A percentile compares a stretch with the other conserved stretches of the same genome.
Conservation (phyloP, 164 flowering plant genomes). For the Chloranthus sessilifolius region DNA sequence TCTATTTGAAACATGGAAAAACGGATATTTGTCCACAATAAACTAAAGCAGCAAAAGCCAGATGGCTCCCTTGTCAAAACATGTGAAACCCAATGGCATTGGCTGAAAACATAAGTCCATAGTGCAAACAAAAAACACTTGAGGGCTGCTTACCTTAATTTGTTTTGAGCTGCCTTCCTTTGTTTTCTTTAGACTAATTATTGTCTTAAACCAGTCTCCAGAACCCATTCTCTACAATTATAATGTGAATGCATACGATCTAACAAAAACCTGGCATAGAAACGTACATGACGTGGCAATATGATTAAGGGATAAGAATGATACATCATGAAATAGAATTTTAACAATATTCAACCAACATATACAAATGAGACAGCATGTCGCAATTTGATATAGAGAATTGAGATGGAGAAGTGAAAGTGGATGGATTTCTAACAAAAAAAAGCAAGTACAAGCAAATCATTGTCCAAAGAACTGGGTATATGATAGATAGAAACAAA, state of each 20-base stretch:
- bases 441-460: too few species aligned
- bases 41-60: not conserved
- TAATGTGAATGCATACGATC: conserved; percentile 9
- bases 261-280: conserved; percentile 23
- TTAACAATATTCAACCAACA: not conserved
- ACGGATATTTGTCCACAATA: not conserved
- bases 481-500: too few species aligned
- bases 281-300: not conserved
- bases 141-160: conserved; percentile 2
- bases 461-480: too few species aligned
- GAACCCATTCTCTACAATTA: conserved; percentile 56
- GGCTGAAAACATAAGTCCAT: too few species aligned
- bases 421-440: too few species aligned
- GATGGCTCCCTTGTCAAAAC: not conserved
- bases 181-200: conserved; percentile 53
- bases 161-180: conserved; percentile 41
- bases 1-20: not conserved
- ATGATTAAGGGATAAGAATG: not conserved
- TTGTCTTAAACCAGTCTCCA: conserved; percentile 71
- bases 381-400: too few species aligned
- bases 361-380: too few species aligned
- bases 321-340: not conserved
- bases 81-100: not conserved
- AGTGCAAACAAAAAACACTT: not conserved
- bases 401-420: too few species aligned